These are phyloP conservation scores for Aegilops umbellulata DNA, from an alignment of 176 grass and related monocot species.

Conservation along the genomic window DNA sequence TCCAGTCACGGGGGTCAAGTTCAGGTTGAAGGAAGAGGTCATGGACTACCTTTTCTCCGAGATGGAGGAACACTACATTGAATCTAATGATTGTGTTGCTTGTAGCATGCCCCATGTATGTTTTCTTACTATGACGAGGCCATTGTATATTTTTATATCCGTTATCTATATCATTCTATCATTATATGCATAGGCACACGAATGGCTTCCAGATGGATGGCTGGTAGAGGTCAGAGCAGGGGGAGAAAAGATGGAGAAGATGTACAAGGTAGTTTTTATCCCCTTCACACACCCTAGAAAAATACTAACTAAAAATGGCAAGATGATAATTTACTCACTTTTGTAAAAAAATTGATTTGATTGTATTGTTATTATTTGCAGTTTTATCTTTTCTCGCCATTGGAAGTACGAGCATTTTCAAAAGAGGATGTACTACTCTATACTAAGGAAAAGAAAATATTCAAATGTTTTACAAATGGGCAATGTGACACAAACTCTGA, in stretches of 20 bases:
- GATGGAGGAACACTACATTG: not conserved
- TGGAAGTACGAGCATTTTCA: not conserved
- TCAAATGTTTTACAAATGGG: not conserved
- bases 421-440: constrained; percentile 45
- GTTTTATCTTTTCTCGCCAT: constrained; percentile 32
- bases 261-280: constrained; percentile 44
- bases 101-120: not conserved
- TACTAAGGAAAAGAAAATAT: constrained; percentile 17
- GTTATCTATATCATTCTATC: not conserved
- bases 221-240: constrained; percentile 36
- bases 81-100: not conserved
- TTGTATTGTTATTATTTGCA: not conserved
- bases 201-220: constrained; percentile 30
- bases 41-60: constrained; percentile 27
- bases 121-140: not conserved
- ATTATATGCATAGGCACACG: not conserved
- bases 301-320: not conserved
- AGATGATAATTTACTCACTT: not conserved
- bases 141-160: not conserved
- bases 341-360: not conserved
- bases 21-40: constrained; percentile 24
- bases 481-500: constrained; percentile 18
- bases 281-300: not conserved
- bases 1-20: constrained; percentile 24
- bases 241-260: constrained; percentile 36